Evolutionary conservation across 352 stramenopile genomes (phyloP).

Genomic region (Plasmopara viticola): DNA sequence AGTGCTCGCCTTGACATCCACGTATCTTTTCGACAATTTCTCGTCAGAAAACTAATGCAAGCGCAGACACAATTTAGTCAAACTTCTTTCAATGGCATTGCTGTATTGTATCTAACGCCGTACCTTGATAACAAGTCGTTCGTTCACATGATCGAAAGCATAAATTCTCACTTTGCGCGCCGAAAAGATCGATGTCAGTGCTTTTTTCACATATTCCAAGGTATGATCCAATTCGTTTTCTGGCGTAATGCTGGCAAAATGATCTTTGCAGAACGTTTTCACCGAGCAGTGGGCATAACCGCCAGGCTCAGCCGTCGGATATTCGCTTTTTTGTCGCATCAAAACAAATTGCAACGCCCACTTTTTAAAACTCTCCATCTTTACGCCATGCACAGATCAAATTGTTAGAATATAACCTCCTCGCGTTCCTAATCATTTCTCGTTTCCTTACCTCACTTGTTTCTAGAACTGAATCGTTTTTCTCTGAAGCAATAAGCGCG

Average conservation of each 20-base stretch:
- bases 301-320: slow-evolving; percentile 26
- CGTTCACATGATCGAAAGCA: slow-evolving; percentile 34
- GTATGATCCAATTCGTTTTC: slow-evolving; percentile 78
- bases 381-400: neutral
- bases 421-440: too few species aligned
- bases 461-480: slow-evolving; percentile 28
- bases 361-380: slow-evolving; percentile 70
- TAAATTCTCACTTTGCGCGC: slow-evolving; percentile 61
- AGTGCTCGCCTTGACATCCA: slow-evolving; percentile 30
- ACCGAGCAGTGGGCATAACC: slow-evolving; percentile 52
- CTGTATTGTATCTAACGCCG: neutral
- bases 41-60: slow-evolving; percentile 54
- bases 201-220: slow-evolving; percentile 57
- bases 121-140: slow-evolving; percentile 60
- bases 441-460: slow-evolving; percentile 29
- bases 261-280: slow-evolving; percentile 71
- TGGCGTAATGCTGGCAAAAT: slow-evolving; percentile 64
- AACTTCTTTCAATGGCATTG: neutral
- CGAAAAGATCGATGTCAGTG: slow-evolving; percentile 48
- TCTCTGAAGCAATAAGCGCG: slow-evolving; percentile 36
- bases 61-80: slow-evolving; percentile 4
- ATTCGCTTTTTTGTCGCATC: slow-evolving; percentile 32
- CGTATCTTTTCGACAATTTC: slow-evolving; percentile 30
- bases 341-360: slow-evolving; percentile 66
- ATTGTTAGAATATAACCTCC: too few species aligned